These are phyloP conservation scores for Coniosporium tulheliwenetii DNA, from an alignment of 2,329 filamentous ascomycete species.

Conservation along the genomic window DNA sequence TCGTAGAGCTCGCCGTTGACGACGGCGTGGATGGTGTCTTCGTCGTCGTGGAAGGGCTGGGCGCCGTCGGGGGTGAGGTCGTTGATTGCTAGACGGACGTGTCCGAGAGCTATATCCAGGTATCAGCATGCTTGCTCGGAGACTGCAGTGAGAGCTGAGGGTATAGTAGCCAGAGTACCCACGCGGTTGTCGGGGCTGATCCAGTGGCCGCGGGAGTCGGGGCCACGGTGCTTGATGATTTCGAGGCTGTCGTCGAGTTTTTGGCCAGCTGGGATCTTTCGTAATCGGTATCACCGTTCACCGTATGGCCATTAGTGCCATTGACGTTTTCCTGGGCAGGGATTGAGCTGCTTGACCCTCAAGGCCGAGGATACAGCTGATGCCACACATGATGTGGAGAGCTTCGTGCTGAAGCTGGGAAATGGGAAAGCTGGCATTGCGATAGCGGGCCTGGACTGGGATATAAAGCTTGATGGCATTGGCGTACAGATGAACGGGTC, in stretches of 20 bases:
- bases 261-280: conserved; percentile 3
- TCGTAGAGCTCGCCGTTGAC: conserved; percentile 47
- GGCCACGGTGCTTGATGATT: conserved; percentile 28
- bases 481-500: too few species aligned
- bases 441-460: too few species aligned
- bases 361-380: conserved; percentile 11
- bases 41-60: conserved; percentile 29
- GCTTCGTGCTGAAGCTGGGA: too few species aligned
- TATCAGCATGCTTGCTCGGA: conserved; percentile 4
- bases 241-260: conserved; percentile 17
- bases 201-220: conserved; percentile 30
- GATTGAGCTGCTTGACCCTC: background rate
- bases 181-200: conserved; percentile 26
- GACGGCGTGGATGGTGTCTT: conserved; percentile 34
- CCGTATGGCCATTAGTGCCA: conserved; percentile 2
- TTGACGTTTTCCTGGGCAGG: background rate
- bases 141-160: background rate
- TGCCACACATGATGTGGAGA: conserved; percentile 11
- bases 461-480: too few species aligned
- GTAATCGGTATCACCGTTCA: conserved; percentile 3
- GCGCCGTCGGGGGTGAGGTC: conserved; percentile 31
- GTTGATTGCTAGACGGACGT: conserved; percentile 37
- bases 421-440: too few species aligned
- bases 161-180: conserved; percentile 15
- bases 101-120: conserved; percentile 24